A percentile compares a stretch with the other conserved stretches of the same genome.
phyloP scores from a whole-genome alignment of 202 grass and related monocot genomes.

The Carex sylvatica region DNA sequence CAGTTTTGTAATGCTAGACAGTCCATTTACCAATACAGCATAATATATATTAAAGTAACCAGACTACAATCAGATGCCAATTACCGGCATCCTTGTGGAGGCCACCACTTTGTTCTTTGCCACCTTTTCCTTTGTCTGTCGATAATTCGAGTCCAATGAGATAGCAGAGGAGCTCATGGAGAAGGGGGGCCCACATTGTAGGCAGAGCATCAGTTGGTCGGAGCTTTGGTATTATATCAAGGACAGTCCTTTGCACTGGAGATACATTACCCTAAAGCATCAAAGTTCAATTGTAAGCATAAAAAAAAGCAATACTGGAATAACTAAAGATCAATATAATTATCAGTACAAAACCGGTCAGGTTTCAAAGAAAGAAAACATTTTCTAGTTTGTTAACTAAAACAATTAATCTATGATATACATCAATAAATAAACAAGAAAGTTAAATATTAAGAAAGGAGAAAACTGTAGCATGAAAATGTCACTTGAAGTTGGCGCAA shows the following conservation, averaged over 20 bases:
- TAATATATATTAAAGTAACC: not conserved
- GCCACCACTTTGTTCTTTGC: slow-evolving; percentile 30
- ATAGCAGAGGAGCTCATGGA: slow-evolving; percentile 81
- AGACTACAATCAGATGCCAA: not conserved
- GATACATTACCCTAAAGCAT: slow-evolving; percentile 71
- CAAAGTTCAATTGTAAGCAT: slow-evolving; percentile 31
- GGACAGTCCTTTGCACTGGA: slow-evolving; percentile 65
- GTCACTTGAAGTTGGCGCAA: not conserved
- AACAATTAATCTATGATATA: not conserved
- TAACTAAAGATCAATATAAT: slow-evolving; percentile 14
- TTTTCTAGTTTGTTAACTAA: slow-evolving; percentile 14
- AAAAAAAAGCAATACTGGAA: not conserved
- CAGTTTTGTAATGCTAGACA: not conserved
- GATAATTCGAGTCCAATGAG: slow-evolving; percentile 60
- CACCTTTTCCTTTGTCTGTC: slow-evolving; percentile 48
- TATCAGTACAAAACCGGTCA: slow-evolving; percentile 12
- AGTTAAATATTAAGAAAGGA: not conserved
- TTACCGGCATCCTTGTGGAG: slow-evolving; percentile 15
- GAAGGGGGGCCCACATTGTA: slow-evolving; percentile 72
- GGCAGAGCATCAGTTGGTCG: slow-evolving; percentile 52
- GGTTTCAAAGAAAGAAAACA: slow-evolving; percentile 27
- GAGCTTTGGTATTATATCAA: slow-evolving; percentile 91
- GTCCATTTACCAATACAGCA: not conserved
- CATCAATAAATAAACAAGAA: not conserved
- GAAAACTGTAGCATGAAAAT: not conserved